phyloP scores from a whole-genome alignment of 352 stramenopile species.

The Pythium brachiatum region DNA sequence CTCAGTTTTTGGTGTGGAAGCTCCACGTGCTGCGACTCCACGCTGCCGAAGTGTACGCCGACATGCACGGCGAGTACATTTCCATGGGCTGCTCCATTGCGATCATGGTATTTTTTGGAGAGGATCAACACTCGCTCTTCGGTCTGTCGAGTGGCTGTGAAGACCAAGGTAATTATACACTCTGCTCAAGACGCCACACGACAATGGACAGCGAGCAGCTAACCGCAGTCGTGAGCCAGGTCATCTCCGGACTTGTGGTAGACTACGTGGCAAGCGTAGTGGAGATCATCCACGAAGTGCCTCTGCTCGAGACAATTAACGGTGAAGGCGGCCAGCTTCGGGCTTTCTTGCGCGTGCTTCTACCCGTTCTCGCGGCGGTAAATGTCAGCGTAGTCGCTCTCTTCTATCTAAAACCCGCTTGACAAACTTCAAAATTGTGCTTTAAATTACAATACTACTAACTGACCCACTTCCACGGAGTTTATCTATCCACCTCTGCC shows the following conservation, averaged over 20 bases:
- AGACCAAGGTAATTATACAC: background rate
- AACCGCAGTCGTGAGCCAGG: background rate
- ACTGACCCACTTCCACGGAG: too few relatives aligned
- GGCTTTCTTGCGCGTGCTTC: background rate
- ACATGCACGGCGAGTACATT: conserved; percentile 48
- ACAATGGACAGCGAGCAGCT: background rate
- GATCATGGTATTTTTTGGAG: conserved; percentile 19
- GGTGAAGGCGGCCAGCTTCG: background rate
- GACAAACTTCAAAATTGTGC: background rate
- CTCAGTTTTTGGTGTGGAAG: conserved; percentile 33
- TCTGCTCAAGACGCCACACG: background rate
- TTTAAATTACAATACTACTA: too few relatives aligned
- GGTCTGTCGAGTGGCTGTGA: background rate
- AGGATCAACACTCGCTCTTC: background rate
- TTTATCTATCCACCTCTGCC: too few relatives aligned
- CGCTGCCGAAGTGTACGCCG: conserved; percentile 39
- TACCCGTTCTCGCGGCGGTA: background rate
- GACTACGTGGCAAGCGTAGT: background rate
- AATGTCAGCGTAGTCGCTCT: background rate
- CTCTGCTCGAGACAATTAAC: background rate
- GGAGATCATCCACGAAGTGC: conserved; percentile 4
- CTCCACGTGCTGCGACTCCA: conserved; percentile 28
- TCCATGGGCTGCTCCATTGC: conserved; percentile 31
- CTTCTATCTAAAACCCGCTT: background rate
- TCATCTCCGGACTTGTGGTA: background rate